Conservation (phyloP, 306 rosid genomes). For the Inga laurina region DNA sequence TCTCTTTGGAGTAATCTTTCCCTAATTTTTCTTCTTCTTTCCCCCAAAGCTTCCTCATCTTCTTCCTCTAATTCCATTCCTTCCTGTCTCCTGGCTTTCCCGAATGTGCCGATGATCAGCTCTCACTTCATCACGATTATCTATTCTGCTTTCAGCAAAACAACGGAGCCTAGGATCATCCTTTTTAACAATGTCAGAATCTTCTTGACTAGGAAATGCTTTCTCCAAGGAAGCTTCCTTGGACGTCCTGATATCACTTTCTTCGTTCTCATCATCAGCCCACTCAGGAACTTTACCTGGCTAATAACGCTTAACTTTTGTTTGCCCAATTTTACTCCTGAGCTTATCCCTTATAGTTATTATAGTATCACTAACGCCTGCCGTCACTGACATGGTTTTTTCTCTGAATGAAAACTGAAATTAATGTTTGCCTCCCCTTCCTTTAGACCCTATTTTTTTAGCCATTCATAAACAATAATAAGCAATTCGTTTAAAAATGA, state of each 20-base stretch:
- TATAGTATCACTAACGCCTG: constrained; percentile 89
- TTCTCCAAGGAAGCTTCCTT: constrained; percentile 68
- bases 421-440: neutral
- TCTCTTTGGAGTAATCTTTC: constrained; percentile 82
- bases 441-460: constrained; percentile 31
- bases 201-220: constrained; percentile 68
- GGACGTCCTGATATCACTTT: constrained; percentile 61
- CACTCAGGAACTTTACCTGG: constrained; percentile 96
- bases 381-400: constrained; percentile 83
- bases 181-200: constrained; percentile 49
- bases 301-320: constrained; percentile 86
- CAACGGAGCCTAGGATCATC: constrained; percentile 87
- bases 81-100: constrained; percentile 84
- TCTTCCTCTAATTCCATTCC: constrained; percentile 79
- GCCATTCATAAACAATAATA: neutral
- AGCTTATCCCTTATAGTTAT: constrained; percentile 91
- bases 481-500: neutral
- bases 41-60: constrained; percentile 77
- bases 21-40: constrained; percentile 71
- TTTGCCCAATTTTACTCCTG: constrained; percentile 91
- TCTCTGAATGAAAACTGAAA: constrained; percentile 15
- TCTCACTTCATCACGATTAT: constrained; percentile 86
- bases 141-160: constrained; percentile 75
- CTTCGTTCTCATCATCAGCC: constrained; percentile 82
- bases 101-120: constrained; percentile 92